Base-by-base conservation (phyloP, 2,329 filamentous ascomycete species). In the Scleromitrula shiraiana region DNA sequence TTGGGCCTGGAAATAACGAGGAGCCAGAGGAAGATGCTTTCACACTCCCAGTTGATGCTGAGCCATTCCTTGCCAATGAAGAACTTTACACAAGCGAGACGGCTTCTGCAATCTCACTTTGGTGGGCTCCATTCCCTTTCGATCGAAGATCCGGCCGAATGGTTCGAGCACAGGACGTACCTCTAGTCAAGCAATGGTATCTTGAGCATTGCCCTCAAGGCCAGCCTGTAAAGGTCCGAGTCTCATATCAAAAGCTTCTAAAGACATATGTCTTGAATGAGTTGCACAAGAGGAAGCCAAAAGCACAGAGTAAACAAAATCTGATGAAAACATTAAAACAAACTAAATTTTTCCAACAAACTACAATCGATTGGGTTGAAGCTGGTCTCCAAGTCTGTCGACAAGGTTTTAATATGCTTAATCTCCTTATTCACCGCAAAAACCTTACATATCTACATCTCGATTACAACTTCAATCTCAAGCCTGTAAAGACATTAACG, bases 331-430 rank as follows among this genome's bases (percentile, higher is more conserved):
- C 88, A 7, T 69, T 98, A 56, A 97, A 96, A 68, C 83, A 88
- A 58, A 98, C 93, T 40, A 98, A 98, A 64, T 98, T 98, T 72
- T 98, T 98, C 76, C 94, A 98, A 68, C 93, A 97, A 68, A 98
- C 93, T 3, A 95, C 88, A 7, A 97, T 98, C 55, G 93, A 98
- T 66, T 98, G 93, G 93, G 93, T 98, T 35, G 93, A 98, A 71
- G 93, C 94, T 59, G 93, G 94, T 70, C 76, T 98, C 63, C 94
- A 98, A 70, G 93, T 98, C 53, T 98, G 93, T 66, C 82, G 93
- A 42, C 93, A 98, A 66, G 93, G 93, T 47, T 98, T 96, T 75
- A 98, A 98, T 70, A 98, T 98, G 91, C 74, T 98, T 51, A 98
- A 98, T 62, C 74, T 98, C 45, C 74, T 98, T 57, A 98, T 98